Evolutionary conservation across 371 early-diverging fungal genomes (phyloP).

Genomic region (Enteropsectra breve): DNA sequence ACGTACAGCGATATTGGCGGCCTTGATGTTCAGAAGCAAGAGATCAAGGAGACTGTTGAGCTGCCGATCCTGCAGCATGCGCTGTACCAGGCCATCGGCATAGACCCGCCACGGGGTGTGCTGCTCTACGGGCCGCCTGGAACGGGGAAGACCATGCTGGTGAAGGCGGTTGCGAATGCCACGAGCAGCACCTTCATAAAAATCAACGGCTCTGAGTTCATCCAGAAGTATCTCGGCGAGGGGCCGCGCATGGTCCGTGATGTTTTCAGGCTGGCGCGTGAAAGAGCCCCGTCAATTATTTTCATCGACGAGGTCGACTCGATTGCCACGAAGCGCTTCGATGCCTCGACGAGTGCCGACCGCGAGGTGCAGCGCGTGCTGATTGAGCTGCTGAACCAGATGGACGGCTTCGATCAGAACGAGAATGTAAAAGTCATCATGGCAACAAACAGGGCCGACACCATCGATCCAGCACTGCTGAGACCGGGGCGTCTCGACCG

Average conservation of each 20-base stretch:
- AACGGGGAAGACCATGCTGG: constrained; percentile 92
- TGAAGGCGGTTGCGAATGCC: constrained; percentile 90
- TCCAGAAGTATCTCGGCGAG: constrained; percentile 84
- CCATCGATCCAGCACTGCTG: constrained; percentile 85
- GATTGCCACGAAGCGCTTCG: constrained; percentile 93
- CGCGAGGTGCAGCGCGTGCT: constrained; percentile 98
- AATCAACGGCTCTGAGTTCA: constrained; percentile 84
- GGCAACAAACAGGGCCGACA: constrained; percentile 96
- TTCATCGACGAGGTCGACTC: constrained; percentile 97
- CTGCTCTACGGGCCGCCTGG: constrained; percentile 94
- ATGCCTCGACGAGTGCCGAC: constrained; percentile 97
- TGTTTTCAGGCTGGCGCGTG: constrained; percentile 64
- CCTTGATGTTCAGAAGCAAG: constrained; percentile 81
- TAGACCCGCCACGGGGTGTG: constrained; percentile 85
- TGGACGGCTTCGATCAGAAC: constrained; percentile 99
- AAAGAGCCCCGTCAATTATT: constrained; percentile 75
- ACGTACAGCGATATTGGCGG: constrained; percentile 99
- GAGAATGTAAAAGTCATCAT: constrained; percentile 98
- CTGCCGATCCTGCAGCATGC: constrained; percentile 89
- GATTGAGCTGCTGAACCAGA: constrained; percentile 92
- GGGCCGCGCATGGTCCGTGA: constrained; percentile 65
- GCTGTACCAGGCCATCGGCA: constrained; percentile 82
- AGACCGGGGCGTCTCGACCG: constrained; percentile 91
- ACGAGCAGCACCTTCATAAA: constrained; percentile 69
- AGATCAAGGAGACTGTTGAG: constrained; percentile 89